phyloP scores from a whole-genome alignment of 208 protist genomes.

The Acanthamoeba lenticulata region DNA sequence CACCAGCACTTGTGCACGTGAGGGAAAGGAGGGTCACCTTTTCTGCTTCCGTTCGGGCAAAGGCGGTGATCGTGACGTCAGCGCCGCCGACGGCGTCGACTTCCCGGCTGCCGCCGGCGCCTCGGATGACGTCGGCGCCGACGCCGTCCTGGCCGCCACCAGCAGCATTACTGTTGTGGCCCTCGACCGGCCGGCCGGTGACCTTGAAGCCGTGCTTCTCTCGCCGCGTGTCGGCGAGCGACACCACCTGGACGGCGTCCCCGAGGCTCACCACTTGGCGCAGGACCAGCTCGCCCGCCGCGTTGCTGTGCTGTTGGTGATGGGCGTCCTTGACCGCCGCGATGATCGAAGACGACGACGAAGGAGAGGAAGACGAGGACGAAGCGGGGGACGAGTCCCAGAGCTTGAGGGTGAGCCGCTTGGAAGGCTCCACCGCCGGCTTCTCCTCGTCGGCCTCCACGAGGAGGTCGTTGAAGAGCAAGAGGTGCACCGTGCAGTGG shows the following conservation, averaged over 20 bases:
- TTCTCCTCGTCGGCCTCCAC: conserved; percentile 28
- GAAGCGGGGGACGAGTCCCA: neutral
- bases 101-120: neutral
- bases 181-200: neutral
- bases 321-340: no score
- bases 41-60: neutral
- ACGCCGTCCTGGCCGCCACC: neutral
- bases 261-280: neutral
- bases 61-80: neutral
- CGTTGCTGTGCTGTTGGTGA: neutral
- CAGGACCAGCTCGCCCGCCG: neutral
- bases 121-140: neutral
- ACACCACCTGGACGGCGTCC: neutral
- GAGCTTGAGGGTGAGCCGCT: conserved; percentile 34
- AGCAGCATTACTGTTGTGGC: neutral
- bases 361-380: no score
- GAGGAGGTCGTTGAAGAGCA: conserved; percentile 41
- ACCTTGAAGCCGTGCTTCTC: neutral
- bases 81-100: neutral
- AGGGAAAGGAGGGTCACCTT: neutral
- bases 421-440: neutral
- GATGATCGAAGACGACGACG: no score
- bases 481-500: neutral
- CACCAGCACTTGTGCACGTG: neutral
- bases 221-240: neutral